Conservation (phyloP, 768 basidiomycete species). For the Lactarius trivialis region DNA sequence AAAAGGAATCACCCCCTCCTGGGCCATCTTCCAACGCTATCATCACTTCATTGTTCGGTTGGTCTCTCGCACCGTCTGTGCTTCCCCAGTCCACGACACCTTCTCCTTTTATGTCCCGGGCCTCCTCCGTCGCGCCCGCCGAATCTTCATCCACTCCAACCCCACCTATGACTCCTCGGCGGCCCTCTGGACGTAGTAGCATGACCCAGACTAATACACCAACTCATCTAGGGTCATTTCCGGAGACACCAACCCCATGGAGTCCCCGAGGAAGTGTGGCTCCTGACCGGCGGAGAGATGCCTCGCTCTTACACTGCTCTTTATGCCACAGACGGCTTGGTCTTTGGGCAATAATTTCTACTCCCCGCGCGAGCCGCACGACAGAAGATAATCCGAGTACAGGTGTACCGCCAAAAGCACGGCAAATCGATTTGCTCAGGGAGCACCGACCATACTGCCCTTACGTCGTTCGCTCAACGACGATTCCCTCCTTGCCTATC, state of each 20-base stretch:
- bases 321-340: conserved; percentile 22
- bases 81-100: conserved; percentile 10
- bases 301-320: conserved; percentile 19
- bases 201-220: conserved; percentile 13
- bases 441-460: conserved; percentile 85
- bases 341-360: conserved; percentile 17
- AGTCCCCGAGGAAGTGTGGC: conserved; percentile 17
- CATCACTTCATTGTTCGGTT: conserved; percentile 44
- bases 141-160: conserved; percentile 28
- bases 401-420: conserved; percentile 25
- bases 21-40: conserved; percentile 36
- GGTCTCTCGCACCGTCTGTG: conserved; percentile 34
- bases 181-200: conserved; percentile 5
- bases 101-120: conserved; percentile 25
- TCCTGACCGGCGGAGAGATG: conserved; percentile 26
- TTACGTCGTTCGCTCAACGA: conserved; percentile 67
- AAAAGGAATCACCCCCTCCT: neutral
- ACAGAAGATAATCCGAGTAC: conserved; percentile 4
- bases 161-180: conserved; percentile 23
- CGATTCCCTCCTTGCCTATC: conserved; percentile 49
- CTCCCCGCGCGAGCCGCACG: conserved; percentile 19
- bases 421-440: conserved; percentile 67
- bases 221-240: conserved; percentile 15
- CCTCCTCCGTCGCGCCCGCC: conserved; percentile 17
- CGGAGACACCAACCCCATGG: conserved; percentile 11